Conservation (phyloP, 331 rosid genomes). For the Acacia pycnantha region DNA sequence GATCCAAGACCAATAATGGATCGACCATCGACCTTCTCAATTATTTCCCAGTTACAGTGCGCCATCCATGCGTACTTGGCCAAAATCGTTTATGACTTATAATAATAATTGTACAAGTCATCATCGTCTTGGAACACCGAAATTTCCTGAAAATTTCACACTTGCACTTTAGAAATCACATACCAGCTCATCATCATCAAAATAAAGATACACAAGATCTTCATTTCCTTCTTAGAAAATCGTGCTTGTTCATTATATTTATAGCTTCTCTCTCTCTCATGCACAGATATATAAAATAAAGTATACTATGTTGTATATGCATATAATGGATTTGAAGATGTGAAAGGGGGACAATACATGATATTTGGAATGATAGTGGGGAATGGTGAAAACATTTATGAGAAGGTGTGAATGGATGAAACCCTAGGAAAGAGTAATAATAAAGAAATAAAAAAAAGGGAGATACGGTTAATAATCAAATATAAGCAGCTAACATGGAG, state of each 20-base stretch:
- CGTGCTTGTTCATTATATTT: neutral
- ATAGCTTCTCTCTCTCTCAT: neutral
- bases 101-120: neutral
- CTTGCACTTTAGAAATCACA: neutral
- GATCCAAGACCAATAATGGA: conserved; percentile 26
- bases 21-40: neutral
- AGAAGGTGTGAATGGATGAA: conserved; percentile 7
- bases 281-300: neutral
- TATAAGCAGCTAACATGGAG: conserved; percentile 40
- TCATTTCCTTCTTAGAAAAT: neutral
- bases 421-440: neutral
- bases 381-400: neutral
- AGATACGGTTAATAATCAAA: neutral
- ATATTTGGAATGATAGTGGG: neutral
- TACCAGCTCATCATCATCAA: neutral
- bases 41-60: neutral
- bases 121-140: neutral
- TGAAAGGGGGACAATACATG: neutral
- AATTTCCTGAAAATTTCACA: neutral
- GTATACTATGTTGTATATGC: neutral
- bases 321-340: neutral
- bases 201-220: neutral
- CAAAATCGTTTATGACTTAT: neutral
- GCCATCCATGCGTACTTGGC: neutral
- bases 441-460: neutral